Evolutionary conservation across 768 basidiomycete genomes (phyloP).

Genomic region (Coprinopsis marcescibilis): DNA sequence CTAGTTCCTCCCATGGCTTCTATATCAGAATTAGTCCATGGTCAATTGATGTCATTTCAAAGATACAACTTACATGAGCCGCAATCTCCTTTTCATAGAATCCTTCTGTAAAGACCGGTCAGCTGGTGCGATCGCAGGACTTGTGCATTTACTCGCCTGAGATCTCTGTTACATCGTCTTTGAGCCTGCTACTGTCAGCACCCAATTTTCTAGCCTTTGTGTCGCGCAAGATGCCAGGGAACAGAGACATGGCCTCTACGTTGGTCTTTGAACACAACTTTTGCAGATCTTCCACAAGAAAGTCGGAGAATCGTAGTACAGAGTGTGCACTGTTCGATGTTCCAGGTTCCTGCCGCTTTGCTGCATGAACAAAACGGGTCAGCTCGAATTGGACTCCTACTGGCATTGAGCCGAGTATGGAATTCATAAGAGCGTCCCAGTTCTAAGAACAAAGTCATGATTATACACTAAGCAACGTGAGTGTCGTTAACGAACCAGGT

Average conservation of each 20-base stretch:
- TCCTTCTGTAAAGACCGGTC: too few species aligned
- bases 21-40: conserved; percentile 18
- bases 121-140: too few species aligned
- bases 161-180: too few species aligned
- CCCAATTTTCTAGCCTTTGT: too few species aligned
- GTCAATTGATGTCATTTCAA: background rate
- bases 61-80: background rate
- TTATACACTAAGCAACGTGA: too few species aligned
- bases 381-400: conserved; percentile 4
- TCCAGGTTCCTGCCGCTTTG: too few species aligned
- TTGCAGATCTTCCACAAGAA: background rate
- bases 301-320: background rate
- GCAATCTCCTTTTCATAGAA: conserved; percentile 2
- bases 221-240: background rate
- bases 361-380: background rate
- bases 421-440: background rate
- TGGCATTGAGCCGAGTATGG: background rate
- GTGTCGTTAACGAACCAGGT: too few species aligned
- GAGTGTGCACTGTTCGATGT: background rate
- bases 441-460: background rate
- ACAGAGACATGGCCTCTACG: background rate
- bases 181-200: too few species aligned
- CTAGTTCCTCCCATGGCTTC: conserved; percentile 61
- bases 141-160: too few species aligned
- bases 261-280: background rate